These are phyloP conservation scores for Ceratocystis alfenasii DNA, from an alignment of 2,329 filamentous ascomycete species.

Conservation along the genomic window DNA sequence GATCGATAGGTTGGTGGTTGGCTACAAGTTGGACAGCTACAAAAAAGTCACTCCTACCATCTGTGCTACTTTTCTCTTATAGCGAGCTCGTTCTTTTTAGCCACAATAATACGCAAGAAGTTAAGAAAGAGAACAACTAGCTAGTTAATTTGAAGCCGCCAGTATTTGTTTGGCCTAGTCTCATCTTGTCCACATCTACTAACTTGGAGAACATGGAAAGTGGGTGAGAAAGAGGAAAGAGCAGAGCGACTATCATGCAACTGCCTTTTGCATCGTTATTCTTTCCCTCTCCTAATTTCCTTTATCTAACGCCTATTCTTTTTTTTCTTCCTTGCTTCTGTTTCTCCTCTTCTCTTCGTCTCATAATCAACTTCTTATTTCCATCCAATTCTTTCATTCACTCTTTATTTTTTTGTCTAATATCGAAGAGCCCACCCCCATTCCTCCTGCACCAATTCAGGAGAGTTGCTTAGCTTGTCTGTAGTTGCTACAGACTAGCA, in stretches of 20 bases:
- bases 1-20: neutral
- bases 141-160: neutral
- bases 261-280: neutral
- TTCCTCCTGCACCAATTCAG: conserved; percentile 7
- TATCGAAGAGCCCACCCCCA: neutral
- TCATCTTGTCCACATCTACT: neutral
- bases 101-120: neutral
- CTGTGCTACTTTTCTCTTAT: neutral
- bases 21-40: too few species aligned
- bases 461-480: conserved; percentile 6
- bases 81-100: neutral
- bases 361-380: neutral
- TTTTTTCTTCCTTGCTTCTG: neutral
- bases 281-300: neutral
- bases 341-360: neutral
- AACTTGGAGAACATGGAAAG: neutral
- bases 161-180: neutral
- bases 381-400: neutral
- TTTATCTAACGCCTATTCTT: neutral
- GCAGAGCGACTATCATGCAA: neutral
- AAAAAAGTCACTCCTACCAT: neutral
- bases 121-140: neutral
- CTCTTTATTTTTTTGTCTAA: neutral
- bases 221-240: conserved; percentile 2
- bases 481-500: neutral